Evolutionary conservation across 805 yeast genomes (phyloP).

Genomic region (Candida maris): DNA sequence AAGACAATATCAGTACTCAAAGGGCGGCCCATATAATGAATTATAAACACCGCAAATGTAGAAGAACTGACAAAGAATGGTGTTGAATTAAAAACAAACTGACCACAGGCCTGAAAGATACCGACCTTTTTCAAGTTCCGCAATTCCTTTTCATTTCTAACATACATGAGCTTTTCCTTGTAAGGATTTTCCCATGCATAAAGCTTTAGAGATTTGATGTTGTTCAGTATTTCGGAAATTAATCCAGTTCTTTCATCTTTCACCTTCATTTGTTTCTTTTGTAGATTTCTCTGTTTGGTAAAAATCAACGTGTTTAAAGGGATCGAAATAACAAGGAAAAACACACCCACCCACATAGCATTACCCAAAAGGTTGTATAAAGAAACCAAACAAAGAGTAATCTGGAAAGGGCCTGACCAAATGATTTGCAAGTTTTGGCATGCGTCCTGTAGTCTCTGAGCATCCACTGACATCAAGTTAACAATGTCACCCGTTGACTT

Average conservation of each 20-base stretch:
- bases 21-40: slow-evolving; percentile 52
- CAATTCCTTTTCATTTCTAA: slow-evolving; percentile 86
- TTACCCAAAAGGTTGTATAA: slow-evolving; percentile 72
- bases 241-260: slow-evolving; percentile 92
- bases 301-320: slow-evolving; percentile 76
- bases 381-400: slow-evolving; percentile 68
- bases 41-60: slow-evolving; percentile 76
- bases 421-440: slow-evolving; percentile 72
- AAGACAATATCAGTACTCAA: slow-evolving; percentile 87
- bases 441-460: slow-evolving; percentile 81
- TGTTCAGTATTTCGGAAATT: slow-evolving; percentile 82
- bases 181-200: slow-evolving; percentile 96
- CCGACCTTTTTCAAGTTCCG: slow-evolving; percentile 73
- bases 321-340: slow-evolving; percentile 69
- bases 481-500: slow-evolving; percentile 91
- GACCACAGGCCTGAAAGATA: slow-evolving; percentile 61
- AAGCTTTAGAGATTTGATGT: slow-evolving; percentile 86
- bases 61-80: slow-evolving; percentile 88
- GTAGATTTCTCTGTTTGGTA: slow-evolving; percentile 63
- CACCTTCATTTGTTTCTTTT: slow-evolving; percentile 80
- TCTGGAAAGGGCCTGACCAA: slow-evolving; percentile 94
- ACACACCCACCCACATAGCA: slow-evolving; percentile 96
- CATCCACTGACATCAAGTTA: slow-evolving; percentile 90
- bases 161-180: slow-evolving; percentile 64
- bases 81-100: slow-evolving; percentile 77